These are phyloP conservation scores for Phytophthora rubi DNA, from an alignment of 352 stramenopile species.

Conservation along the genomic window DNA sequence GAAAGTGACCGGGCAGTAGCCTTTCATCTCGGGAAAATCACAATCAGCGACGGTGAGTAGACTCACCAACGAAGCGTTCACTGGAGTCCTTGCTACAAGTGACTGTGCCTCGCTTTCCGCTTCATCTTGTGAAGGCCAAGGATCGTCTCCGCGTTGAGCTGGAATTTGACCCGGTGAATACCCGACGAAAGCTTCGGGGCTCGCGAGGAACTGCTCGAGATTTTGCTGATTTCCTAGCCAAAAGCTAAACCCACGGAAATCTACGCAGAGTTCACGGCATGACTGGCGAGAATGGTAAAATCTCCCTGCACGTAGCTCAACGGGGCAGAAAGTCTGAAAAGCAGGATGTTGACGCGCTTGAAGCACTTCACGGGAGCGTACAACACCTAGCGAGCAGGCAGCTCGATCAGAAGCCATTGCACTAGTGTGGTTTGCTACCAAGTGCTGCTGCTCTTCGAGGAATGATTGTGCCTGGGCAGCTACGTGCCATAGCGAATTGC, in stretches of 20 bases:
- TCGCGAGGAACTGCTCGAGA: constrained; percentile 39
- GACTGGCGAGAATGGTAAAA: constrained; percentile 40
- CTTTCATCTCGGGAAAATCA: constrained; percentile 75
- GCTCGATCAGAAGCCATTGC: constrained; percentile 25
- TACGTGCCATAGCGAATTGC: constrained; percentile 56
- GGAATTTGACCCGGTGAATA: constrained; percentile 20
- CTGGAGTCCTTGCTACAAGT: constrained; percentile 45
- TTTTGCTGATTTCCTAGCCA: constrained; percentile 54
- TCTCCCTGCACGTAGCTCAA: constrained; percentile 49
- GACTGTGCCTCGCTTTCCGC: constrained; percentile 33
- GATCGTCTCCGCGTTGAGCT: constrained; percentile 13
- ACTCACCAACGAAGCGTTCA: constrained; percentile 71
- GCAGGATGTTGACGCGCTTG: constrained; percentile 35
- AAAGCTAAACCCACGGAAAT: constrained; percentile 44
- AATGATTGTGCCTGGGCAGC: constrained; percentile 29
- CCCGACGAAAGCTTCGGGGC: constrained; percentile 44
- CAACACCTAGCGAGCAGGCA: constrained; percentile 37
- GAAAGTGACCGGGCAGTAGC: constrained; percentile 80
- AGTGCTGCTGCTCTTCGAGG: constrained; percentile 44
- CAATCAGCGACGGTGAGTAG: constrained; percentile 67
- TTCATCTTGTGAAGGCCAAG: constrained; percentile 33
- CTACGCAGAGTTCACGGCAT: constrained; percentile 49
- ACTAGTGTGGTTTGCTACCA: constrained; percentile 34
- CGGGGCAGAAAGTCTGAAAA: constrained; percentile 65
- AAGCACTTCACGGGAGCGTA: constrained; percentile 35